phyloP scores from a whole-genome alignment of 768 basidiomycete genomes.

The Amanita brunnescens region DNA sequence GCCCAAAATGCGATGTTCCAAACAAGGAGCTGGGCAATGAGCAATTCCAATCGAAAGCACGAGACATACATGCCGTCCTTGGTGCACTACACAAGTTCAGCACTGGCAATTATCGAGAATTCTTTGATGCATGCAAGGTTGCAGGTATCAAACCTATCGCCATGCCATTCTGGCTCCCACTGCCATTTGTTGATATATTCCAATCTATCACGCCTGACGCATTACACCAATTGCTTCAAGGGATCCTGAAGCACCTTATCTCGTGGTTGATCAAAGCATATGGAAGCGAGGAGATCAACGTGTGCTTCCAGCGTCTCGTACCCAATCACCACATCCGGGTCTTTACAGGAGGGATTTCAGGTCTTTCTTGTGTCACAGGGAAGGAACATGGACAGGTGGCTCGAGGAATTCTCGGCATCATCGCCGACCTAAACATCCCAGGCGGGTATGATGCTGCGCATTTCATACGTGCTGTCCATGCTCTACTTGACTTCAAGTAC shows the following conservation, averaged over 20 bases:
- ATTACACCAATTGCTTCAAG: slow-evolving; percentile 41
- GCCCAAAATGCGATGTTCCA: not conserved
- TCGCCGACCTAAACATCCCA: slow-evolving; percentile 8
- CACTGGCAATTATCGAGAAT: not conserved
- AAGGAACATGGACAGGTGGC: slow-evolving; percentile 27
- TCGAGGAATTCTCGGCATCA: slow-evolving; percentile 17
- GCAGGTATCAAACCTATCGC: slow-evolving; percentile 19
- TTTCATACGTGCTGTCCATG: slow-evolving; percentile 9
- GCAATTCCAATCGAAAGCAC: too few relatives aligned
- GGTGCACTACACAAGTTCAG: not conserved
- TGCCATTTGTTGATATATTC: slow-evolving; percentile 21
- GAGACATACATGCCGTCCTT: not conserved
- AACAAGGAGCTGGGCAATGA: not conserved
- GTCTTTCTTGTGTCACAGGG: slow-evolving; percentile 29
- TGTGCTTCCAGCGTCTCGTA: slow-evolving; percentile 21
- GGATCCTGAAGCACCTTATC: slow-evolving; percentile 33
- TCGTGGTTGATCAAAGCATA: slow-evolving; percentile 22
- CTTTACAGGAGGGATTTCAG: slow-evolving; percentile 29
- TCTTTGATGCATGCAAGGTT: slow-evolving; percentile 9
- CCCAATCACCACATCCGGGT: slow-evolving; percentile 15
- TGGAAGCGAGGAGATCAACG: slow-evolving; percentile 27
- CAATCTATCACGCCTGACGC: slow-evolving; percentile 33
- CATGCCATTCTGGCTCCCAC: slow-evolving; percentile 31
- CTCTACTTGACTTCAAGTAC: slow-evolving; percentile 19
- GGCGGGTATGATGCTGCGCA: not conserved